Percentiles rank a stretch among this genome's conserved stretches.
phyloP scores from a whole-genome alignment of 202 grass and related monocot genomes.

The Saccharum hybrid region DNA sequence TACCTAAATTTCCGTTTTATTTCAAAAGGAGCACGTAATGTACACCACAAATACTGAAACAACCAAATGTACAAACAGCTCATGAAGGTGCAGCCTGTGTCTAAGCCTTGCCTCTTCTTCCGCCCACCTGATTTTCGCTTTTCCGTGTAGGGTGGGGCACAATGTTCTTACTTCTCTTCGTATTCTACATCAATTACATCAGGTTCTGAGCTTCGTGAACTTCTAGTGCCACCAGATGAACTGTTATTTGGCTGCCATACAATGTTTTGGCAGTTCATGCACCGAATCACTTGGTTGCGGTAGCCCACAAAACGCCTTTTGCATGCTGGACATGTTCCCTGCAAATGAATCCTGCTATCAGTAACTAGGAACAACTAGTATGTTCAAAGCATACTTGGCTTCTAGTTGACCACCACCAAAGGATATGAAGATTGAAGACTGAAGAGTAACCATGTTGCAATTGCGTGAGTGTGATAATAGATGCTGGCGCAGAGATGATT shows the following conservation, averaged over 20 bases:
- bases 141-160: background rate
- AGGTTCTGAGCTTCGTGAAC: constrained; percentile 61
- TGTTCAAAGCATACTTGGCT: background rate
- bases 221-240: constrained; percentile 51
- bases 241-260: constrained; percentile 86
- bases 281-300: constrained; percentile 78
- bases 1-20: background rate
- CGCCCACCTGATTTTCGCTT: background rate
- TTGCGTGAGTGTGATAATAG: background rate
- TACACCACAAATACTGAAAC: constrained; percentile 41
- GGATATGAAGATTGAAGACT: background rate
- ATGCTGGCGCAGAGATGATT: background rate
- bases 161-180: constrained; percentile 74
- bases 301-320: constrained; percentile 78
- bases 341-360: constrained; percentile 33
- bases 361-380: constrained; percentile 24
- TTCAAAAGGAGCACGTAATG: constrained; percentile 34
- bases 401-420: background rate
- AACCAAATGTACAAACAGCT: constrained; percentile 13
- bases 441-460: background rate
- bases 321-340: constrained; percentile 95
- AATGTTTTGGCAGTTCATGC: constrained; percentile 88
- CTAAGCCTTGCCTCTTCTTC: background rate
- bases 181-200: constrained; percentile 92
- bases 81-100: background rate